Conservation (phyloP, 1,284 basidiomycete genomes). For the Ustilago trichophora region DNA sequence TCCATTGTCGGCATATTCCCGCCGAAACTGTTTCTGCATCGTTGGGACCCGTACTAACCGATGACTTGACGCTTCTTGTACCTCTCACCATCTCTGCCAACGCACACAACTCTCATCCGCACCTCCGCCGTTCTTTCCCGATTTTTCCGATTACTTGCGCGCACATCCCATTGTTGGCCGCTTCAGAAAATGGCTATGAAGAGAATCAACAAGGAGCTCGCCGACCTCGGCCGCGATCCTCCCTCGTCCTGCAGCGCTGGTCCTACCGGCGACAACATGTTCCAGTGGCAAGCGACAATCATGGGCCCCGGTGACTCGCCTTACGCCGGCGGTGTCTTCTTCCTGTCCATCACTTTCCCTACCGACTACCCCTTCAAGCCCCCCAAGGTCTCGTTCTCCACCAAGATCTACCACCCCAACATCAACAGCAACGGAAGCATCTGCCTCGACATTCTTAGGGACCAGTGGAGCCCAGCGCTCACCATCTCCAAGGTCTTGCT, state of each 20-base stretch:
- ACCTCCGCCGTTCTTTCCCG: too few species aligned
- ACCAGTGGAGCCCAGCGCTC: conserved; percentile 82
- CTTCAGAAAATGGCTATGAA: conserved; percentile 66
- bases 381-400: conserved; percentile 98
- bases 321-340: conserved; percentile 63
- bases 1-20: too few species aligned
- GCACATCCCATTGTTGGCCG: too few species aligned
- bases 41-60: too few species aligned
- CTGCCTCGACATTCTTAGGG: conserved; percentile 95
- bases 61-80: too few species aligned
- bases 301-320: conserved; percentile 66
- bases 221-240: conserved; percentile 65
- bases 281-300: conserved; percentile 67
- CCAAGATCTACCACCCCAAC: conserved; percentile 91
- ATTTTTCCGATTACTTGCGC: too few species aligned
- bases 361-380: conserved; percentile 72
- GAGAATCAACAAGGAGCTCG: conserved; percentile 66
- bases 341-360: conserved; percentile 75
- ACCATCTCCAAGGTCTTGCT: conserved; percentile 85
- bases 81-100: too few species aligned
- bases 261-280: conserved; percentile 67
- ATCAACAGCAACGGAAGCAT: conserved; percentile 98
- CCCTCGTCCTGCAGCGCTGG: conserved; percentile 66
- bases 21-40: too few species aligned
- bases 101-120: too few species aligned